A percentile compares a stretch with the other conserved stretches of the same genome.
Conservation (phyloP, 1,139 yeast species). For the Debaryomycetaceae sp. region DNA sequence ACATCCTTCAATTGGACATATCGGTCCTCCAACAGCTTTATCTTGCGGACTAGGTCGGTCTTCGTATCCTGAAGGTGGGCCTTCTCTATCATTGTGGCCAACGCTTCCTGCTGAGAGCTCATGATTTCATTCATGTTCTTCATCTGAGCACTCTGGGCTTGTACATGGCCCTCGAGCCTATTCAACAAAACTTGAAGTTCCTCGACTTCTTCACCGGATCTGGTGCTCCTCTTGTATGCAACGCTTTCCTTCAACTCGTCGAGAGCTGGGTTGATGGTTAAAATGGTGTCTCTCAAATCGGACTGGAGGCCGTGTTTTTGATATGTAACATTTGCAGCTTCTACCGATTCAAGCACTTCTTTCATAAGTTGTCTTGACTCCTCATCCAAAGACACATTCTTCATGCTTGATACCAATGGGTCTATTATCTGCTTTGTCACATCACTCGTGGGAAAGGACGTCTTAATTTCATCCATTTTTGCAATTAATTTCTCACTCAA, state of each 20-base stretch:
- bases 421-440: neutral
- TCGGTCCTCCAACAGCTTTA: slow-evolving; percentile 12
- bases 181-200: neutral
- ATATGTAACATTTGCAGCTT: slow-evolving; percentile 4
- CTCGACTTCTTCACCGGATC: neutral
- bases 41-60: slow-evolving; percentile 12
- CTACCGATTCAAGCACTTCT: slow-evolving; percentile 13
- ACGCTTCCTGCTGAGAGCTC: neutral
- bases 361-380: slow-evolving; percentile 17
- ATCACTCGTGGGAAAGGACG: neutral
- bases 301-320: neutral
- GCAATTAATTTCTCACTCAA: neutral
- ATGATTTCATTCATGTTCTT: neutral
- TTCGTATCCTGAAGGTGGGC: slow-evolving; percentile 6
- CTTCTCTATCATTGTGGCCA: neutral
- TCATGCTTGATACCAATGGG: neutral
- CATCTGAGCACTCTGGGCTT: neutral
- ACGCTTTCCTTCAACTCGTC: neutral
- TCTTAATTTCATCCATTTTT: neutral
- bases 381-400: slow-evolving; percentile 16
- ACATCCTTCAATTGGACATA: slow-evolving; percentile 20
- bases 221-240: neutral
- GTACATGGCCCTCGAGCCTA: neutral
- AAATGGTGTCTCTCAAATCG: neutral
- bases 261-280: neutral